A percentile compares a stretch with the other conserved stretches of the same genome.
phyloP scores from a whole-genome alignment of 257 asterid genomes.

The Nicotiana otophora region DNA sequence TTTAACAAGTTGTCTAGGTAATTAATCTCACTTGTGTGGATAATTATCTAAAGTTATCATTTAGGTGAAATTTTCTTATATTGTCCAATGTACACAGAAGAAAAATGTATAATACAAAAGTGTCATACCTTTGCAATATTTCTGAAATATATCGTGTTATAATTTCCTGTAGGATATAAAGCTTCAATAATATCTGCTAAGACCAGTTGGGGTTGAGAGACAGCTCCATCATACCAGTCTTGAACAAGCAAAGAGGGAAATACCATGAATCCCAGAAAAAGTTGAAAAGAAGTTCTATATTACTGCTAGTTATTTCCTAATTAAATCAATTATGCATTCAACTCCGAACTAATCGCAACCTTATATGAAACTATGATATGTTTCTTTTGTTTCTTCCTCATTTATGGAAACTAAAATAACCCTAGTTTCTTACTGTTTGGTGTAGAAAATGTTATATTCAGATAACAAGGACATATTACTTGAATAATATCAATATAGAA shows the following conservation, averaged over 20 bases:
- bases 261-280: background rate
- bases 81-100: background rate
- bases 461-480: no score
- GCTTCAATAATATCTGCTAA: conserved; percentile 78
- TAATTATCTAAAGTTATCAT: background rate
- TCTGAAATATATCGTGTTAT: conserved; percentile 59
- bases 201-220: conserved; percentile 88
- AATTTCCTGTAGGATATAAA: conserved; percentile 65
- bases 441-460: background rate
- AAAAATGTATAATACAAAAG: background rate
- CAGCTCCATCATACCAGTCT: conserved; percentile 94
- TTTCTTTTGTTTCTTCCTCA: background rate
- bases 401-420: background rate
- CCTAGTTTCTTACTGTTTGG: background rate
- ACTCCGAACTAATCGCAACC: background rate
- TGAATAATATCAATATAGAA: background rate
- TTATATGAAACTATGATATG: background rate
- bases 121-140: conserved; percentile 73
- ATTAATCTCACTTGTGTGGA: background rate
- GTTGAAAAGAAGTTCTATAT: background rate
- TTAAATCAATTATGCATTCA: background rate
- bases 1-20: no score
- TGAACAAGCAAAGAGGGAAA: conserved; percentile 6
- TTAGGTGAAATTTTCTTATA: background rate
- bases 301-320: background rate